These are phyloP conservation scores for Myxozyma vanderwaltii DNA, from an alignment of 805 yeast genomes.

Conservation along the genomic window DNA sequence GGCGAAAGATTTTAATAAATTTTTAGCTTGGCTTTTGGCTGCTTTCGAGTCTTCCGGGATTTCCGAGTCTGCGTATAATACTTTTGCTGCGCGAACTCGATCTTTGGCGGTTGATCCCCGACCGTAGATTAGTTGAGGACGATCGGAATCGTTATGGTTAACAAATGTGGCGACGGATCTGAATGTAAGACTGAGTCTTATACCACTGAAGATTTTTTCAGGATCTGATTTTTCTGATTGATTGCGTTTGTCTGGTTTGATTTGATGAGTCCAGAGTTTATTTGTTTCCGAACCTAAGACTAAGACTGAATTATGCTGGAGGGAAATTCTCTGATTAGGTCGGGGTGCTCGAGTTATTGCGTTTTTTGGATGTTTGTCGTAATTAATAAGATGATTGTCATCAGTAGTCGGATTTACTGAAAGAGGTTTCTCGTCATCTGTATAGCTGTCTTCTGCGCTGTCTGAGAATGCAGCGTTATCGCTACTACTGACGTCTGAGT, in stretches of 20 bases:
- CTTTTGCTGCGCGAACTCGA: conserved; percentile 8
- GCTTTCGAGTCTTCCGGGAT: neutral
- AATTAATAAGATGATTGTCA: neutral
- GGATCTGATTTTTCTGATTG: neutral
- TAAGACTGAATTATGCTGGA: conserved; percentile 26
- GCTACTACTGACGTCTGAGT: no score
- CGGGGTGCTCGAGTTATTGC: conserved; percentile 12
- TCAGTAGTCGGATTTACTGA: neutral
- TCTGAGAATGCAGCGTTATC: no score
- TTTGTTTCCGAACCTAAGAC: conserved; percentile 29
- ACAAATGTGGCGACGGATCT: conserved; percentile 23
- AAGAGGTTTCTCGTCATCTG: neutral
- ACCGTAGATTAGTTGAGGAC: conserved; percentile 23
- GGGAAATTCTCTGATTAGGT: conserved; percentile 16
- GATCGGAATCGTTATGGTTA: neutral
- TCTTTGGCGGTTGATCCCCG: conserved; percentile 22
- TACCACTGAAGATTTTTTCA: conserved; percentile 19
- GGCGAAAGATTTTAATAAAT: conserved; percentile 18
- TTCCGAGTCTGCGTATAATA: conserved; percentile 2
- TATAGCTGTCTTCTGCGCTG: neutral
- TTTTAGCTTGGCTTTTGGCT: conserved; percentile 4
- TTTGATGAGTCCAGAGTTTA: conserved; percentile 30
- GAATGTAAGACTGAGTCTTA: conserved; percentile 27
- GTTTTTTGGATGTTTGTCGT: conserved; percentile 2
- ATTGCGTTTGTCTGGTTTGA: conserved; percentile 19